Evolutionary conservation across 495 filamentous ascomycete species (phyloP), one percentile per base, ranked within the genome.

Genomic region (Tuber magnatum): DNA sequence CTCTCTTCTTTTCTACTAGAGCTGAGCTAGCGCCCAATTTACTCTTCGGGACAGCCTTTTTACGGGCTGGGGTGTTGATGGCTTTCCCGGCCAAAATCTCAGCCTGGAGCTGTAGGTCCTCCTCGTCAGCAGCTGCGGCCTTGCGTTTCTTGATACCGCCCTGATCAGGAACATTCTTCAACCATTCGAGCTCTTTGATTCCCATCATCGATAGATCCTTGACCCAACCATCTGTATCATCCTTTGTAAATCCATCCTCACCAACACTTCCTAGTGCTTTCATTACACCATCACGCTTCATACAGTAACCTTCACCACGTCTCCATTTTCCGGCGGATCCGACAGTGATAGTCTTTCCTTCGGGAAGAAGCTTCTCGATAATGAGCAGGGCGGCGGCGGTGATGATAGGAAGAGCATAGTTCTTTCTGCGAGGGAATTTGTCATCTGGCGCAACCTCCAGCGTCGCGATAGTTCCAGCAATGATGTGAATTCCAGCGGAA

Each of bases 391-490:
- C 69, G 24, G 81, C 79, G 1, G 80, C 80, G 28, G 75, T 75
- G 28, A 80, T 73, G 46, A 81, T 76, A 1, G 80, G 77, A 0
- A 79, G 76, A 14, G 71, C 44, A 65, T 65, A 65, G 4, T 65
- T 65, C 56, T 65, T 65, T 65, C 56, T 65, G 56, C 56, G 56
- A 35, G 56, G 56, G 56, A 65, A 65, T 35, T 65, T 65, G 28
- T 65, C 56, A 35, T 65, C 56, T 65, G 56, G 56, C 16, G 56
- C 56, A 65, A 65, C 56, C 56, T 18, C 35, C 32, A 65, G 56
- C 10, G 56, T 65, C 12, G 88, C 87, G 14, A 87, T 87, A 3
- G 92, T 86, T 56, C 91, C 91, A 0, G 88, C 86, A 75, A 88
- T 88, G 0, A 93, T 86, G 82, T 93, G 90, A 9, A 89, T 89